Base-by-base conservation (phyloP, 768 basidiomycete genomes). In the Lactarius hatsudake region DNA sequence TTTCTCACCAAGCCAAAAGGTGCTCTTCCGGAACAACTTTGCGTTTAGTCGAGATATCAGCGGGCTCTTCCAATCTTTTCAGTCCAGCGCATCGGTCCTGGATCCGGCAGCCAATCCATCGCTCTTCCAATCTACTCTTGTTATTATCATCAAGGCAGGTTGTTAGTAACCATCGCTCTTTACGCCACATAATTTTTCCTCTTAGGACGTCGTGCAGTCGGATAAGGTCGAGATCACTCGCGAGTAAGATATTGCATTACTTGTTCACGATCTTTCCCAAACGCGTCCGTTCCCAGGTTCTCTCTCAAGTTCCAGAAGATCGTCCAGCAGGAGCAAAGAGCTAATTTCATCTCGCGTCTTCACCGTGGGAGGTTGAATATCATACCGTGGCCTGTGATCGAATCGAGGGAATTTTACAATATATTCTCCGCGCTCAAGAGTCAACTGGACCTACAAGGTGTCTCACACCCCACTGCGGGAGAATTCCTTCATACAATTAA, bases 301-400 rank as follows among this genome's bases (percentile, higher is more conserved):
- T 79, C 78, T 2, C 76, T 82, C 15, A 87, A 87, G 66, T 84
- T 87, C 71, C 77, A 85, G 74, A 79, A 81, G 74, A 87, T 88
- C n/a, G 85, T 88, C 17, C 80, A 84, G 62, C 79, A 84, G 5
- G 86, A 88, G 66, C 85, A 86, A 73, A 83, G 79, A 36, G 77
- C 82, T 0, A 88, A 88, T 66, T 87, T 88, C 70, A 87, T 88
- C 64, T 81, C 85, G 18, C 82, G 80, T 1, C 78, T 88, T 6
- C 87, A 88, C 65, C 78, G 79, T 0, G 86, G 86, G 1, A 79
- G 79, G 61, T 70, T 88, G 7, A 79, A 78, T 43, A 87, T 88
- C 18, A 79, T 87, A 15, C 87, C 87, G 5, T 88, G 87, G 87
- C 86, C 86, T 0, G 85, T 88, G 55, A 87, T 88, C 40, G 84